Percentiles rank a stretch among this genome's conserved stretches.
phyloP scores from a whole-genome alignment of 2,329 filamentous ascomycete species.

The Scedosporium boydii region DNA sequence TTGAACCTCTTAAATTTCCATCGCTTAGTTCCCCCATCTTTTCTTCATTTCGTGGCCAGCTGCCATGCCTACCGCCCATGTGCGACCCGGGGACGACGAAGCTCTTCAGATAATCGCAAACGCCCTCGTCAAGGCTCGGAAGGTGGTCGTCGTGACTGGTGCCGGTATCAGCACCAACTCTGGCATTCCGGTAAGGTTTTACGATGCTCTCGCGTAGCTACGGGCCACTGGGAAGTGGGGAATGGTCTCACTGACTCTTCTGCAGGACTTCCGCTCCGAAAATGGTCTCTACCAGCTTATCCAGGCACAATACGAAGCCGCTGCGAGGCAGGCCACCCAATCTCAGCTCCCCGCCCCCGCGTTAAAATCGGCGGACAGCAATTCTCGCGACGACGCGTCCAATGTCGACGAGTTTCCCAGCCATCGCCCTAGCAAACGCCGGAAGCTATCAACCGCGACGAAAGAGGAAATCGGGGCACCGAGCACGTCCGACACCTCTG shows the following conservation, averaged over 20 bases:
- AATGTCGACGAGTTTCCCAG: background rate
- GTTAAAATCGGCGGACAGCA: background rate
- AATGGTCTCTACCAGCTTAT: conserved; percentile 66
- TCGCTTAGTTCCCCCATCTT: background rate
- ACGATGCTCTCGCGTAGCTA: background rate
- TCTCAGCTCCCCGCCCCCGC: background rate
- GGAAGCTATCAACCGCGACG: conserved; percentile 1
- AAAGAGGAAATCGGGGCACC: background rate
- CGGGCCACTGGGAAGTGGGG: background rate
- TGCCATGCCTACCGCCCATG: conserved; percentile 48
- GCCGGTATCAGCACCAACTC: conserved; percentile 69
- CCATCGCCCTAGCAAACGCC: conserved; percentile 9
- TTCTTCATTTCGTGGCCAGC: background rate
- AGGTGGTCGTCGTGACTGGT: conserved; percentile 63
- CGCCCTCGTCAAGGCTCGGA: conserved; percentile 52
- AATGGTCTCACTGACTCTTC: background rate
- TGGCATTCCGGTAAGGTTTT: conserved; percentile 53
- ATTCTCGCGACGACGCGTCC: conserved; percentile 2
- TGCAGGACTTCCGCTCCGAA: conserved; percentile 61
- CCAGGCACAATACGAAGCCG: conserved; percentile 54
- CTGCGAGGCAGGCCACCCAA: conserved; percentile 19
- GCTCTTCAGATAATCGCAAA: conserved; percentile 58
- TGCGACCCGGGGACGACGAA: conserved; percentile 39
- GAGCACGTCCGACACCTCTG: background rate
- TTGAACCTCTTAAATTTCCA: background rate